phyloP scores from a whole-genome alignment of 2,329 filamentous ascomycete genomes.

The Metarhizium anisopliae region DNA sequence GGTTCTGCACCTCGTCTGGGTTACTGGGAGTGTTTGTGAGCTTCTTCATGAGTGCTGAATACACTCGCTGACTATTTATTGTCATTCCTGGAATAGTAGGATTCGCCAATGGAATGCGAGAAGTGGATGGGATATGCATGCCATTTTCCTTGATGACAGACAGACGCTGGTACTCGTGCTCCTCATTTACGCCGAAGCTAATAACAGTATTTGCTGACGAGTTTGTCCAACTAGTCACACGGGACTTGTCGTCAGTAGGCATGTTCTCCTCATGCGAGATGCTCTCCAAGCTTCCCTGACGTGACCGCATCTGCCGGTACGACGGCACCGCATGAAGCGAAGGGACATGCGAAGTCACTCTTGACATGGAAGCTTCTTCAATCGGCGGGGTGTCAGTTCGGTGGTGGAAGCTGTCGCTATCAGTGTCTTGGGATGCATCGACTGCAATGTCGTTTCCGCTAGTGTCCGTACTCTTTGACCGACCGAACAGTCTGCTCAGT shows the following conservation, averaged over 20 bases:
- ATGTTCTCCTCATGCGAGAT: slow-evolving; percentile 29
- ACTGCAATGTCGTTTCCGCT: slow-evolving; percentile 4
- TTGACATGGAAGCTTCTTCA: slow-evolving; percentile 36
- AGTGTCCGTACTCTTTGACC: slow-evolving; percentile 14
- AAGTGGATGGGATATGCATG: slow-evolving; percentile 27
- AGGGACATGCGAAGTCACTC: slow-evolving; percentile 39
- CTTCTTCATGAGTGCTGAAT: slow-evolving; percentile 54
- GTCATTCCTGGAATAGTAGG: slow-evolving; percentile 14
- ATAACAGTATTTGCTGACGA: slow-evolving; percentile 49
- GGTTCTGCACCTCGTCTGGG: slow-evolving; percentile 4
- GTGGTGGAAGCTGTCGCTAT: slow-evolving; percentile 22
- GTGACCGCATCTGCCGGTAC: slow-evolving; percentile 38
- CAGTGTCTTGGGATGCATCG: slow-evolving; percentile 11
- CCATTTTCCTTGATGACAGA: slow-evolving; percentile 55
- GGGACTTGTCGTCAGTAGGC: slow-evolving; percentile 44
- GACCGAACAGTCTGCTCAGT: slow-evolving; percentile 37
- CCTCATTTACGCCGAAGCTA: slow-evolving; percentile 28
- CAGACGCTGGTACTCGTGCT: slow-evolving; percentile 47
- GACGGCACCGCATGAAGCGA: slow-evolving; percentile 39
- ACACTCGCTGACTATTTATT: slow-evolving; percentile 50
- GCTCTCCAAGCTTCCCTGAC: slow-evolving; percentile 47
- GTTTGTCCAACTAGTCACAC: slow-evolving; percentile 65
- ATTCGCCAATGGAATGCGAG: slow-evolving; percentile 6
- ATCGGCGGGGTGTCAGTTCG: slow-evolving; percentile 24
- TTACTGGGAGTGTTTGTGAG: slow-evolving; percentile 30